phyloP scores from a whole-genome alignment of 2,329 filamentous ascomycete species.

The Colletotrichum melonis region DNA sequence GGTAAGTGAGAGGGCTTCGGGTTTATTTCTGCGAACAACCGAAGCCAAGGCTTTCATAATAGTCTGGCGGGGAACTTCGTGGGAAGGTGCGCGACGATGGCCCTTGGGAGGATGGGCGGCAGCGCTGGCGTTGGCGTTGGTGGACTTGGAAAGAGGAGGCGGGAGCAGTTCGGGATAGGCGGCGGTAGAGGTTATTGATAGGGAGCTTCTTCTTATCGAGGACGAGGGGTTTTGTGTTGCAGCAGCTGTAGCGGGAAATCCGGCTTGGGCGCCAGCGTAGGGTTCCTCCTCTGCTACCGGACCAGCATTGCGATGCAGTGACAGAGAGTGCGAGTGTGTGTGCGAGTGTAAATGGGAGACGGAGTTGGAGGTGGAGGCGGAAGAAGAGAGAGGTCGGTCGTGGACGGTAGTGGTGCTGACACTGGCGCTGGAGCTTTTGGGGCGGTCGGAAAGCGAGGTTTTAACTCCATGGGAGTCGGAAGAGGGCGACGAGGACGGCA shows the following conservation, averaged over 20 bases:
- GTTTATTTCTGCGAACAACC: slow-evolving; percentile 68
- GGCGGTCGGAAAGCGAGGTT: slow-evolving; percentile 40
- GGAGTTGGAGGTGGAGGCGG: slow-evolving; percentile 31
- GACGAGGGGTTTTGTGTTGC: slow-evolving; percentile 32
- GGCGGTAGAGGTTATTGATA: slow-evolving; percentile 36
- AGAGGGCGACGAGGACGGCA: not conserved
- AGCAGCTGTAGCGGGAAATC: slow-evolving; percentile 23
- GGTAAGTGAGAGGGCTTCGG: slow-evolving; percentile 71
- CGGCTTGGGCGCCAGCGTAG: slow-evolving; percentile 10
- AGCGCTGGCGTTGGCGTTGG: slow-evolving; percentile 19
- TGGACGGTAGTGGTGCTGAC: slow-evolving; percentile 11
- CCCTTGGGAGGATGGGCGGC: slow-evolving; percentile 35
- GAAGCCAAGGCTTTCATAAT: slow-evolving; percentile 86
- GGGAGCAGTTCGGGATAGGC: slow-evolving; percentile 38
- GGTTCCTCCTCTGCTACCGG: slow-evolving; percentile 22
- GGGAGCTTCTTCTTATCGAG: slow-evolving; percentile 30
- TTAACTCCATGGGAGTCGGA: slow-evolving; percentile 40
- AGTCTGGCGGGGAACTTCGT: slow-evolving; percentile 82
- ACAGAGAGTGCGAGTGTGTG: slow-evolving; percentile 12
- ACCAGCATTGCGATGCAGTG: slow-evolving; percentile 36
- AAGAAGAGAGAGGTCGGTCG: slow-evolving; percentile 36
- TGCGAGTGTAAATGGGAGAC: slow-evolving; percentile 22
- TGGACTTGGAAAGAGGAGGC: slow-evolving; percentile 37
- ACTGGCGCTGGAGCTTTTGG: slow-evolving; percentile 40
- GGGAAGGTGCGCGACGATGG: slow-evolving; percentile 64